Conservation (phyloP, 306 rosid genomes). For the Heteromeles arbutifolia region DNA sequence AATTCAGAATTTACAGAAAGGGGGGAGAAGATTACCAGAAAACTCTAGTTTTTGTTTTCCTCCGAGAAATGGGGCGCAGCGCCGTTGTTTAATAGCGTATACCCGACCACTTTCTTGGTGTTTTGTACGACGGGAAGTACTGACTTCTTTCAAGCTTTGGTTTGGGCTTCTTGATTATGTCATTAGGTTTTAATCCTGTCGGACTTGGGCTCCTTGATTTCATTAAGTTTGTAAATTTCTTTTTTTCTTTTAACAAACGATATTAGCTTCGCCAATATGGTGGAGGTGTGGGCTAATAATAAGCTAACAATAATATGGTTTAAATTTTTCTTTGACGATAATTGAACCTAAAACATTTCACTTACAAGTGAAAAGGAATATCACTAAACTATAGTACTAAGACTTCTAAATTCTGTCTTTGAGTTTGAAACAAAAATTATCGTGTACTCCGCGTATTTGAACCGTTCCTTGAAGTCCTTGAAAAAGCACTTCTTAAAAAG, state of each 20-base stretch:
- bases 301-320: too few relatives aligned
- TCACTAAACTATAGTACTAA: too few relatives aligned
- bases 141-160: neutral
- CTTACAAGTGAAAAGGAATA: too few relatives aligned
- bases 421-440: too few relatives aligned
- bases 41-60: neutral
- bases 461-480: too few relatives aligned
- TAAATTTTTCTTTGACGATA: too few relatives aligned
- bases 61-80: neutral
- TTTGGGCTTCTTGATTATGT: neutral
- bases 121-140: neutral
- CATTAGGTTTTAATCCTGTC: neutral
- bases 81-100: neutral
- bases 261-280: too few relatives aligned
- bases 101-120: neutral
- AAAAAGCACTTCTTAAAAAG: too few relatives aligned
- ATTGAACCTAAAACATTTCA: fast-evolving
- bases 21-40: neutral
- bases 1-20: neutral
- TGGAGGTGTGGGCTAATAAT: too few relatives aligned
- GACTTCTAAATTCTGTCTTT: too few relatives aligned
- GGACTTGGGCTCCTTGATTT: neutral
- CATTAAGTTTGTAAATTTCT: neutral
- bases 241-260: too few relatives aligned
- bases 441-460: too few relatives aligned